Evolutionary conservation across 192 early-diverging fungal species (phyloP), one percentile per base, ranked within the genome.

Genomic region (Helicostylum pulchrum): DNA sequence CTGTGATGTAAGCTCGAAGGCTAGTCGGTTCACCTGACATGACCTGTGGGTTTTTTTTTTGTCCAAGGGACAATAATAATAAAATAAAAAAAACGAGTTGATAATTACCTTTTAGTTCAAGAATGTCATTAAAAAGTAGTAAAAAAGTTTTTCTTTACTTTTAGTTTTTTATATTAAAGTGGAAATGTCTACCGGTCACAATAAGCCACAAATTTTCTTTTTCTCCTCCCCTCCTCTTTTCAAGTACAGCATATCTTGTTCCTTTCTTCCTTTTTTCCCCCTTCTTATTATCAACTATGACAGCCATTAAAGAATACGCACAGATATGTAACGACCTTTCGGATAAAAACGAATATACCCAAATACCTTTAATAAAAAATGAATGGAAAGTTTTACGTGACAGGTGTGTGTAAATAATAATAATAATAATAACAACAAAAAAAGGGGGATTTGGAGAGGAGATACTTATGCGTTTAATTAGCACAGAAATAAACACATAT

Each of bases 1-100:
- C 45, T 56, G 47, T 34, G 26, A 14, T 50, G 39, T 45, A 49
- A 42, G 36, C 53, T 14, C 43, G 49, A 62, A 50, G 53, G 17
- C 51, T 34, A 42, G 53, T 45, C 31, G 61, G 45, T 34, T 20
- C 62, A 39, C 68, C 68, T 70, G 68, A 70, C 68, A 64, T 64
- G 62, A 70, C 55, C 54, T 65, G 51, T 53, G 63, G 68, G 68
- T 54, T 55, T 36, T 20, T 21, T 11, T 44, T 2, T 9, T 39
- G 36, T 39, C 36, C 36, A 15, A 67, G 21, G 0, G n/a, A 47
- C 20, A 46, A 32, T 47, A 54, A 46, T 12, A 39, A 62, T 14
- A 47, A 53, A 62, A 61, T 21, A 51, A 42, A 15, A 44, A n/a
- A 54, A 23, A 52, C 53, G 44, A 30, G 12, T 36, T 42, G 31